phyloP scores from a whole-genome alignment of 345 rosid genomes.

The Pistacia atlantica region DNA sequence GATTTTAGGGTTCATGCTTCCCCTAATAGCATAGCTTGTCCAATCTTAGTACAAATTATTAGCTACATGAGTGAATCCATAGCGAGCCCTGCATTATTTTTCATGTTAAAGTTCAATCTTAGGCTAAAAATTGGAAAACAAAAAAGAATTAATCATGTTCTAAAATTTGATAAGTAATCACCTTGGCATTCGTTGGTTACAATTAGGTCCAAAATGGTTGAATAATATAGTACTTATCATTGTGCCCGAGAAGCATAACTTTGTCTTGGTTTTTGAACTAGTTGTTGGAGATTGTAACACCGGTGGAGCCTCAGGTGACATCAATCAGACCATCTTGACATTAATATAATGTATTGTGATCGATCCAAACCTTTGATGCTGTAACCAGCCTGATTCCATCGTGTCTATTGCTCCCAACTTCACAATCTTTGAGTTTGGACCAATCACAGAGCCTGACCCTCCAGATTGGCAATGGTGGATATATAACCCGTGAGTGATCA shows the following conservation, averaged over 20 bases:
- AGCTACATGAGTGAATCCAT: conserved; percentile 73
- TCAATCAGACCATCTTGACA: conserved; percentile 73
- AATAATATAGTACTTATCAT: conserved; percentile 70
- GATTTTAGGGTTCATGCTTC: conserved; percentile 74
- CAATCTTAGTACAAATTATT: conserved; percentile 83
- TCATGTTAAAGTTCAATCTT: too few relatives aligned
- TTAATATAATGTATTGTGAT: conserved; percentile 66
- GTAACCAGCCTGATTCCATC: conserved; percentile 68
- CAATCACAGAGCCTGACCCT: conserved; percentile 58
- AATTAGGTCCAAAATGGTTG: conserved; percentile 87
- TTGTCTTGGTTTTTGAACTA: conserved; percentile 82
- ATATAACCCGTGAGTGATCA: conserved; percentile 71
- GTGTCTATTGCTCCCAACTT: conserved; percentile 61
- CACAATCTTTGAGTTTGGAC: conserved; percentile 47
- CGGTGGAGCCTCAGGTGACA: conserved; percentile 64
- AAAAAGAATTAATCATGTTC: conserved; percentile 18
- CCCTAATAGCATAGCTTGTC: conserved; percentile 83
- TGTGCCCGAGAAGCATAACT: conserved; percentile 88
- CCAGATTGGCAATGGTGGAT: conserved; percentile 69
- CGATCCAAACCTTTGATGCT: conserved; percentile 74
- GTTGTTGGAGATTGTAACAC: conserved; percentile 66
- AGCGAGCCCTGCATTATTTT: conserved; percentile 33
- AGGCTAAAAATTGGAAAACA: too few relatives aligned
- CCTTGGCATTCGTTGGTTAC: conserved; percentile 92
- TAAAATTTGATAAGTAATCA: conserved; percentile 8